Evolutionary conservation across 352 stramenopile species (phyloP).

Genomic region (Phytophthora sp.): DNA sequence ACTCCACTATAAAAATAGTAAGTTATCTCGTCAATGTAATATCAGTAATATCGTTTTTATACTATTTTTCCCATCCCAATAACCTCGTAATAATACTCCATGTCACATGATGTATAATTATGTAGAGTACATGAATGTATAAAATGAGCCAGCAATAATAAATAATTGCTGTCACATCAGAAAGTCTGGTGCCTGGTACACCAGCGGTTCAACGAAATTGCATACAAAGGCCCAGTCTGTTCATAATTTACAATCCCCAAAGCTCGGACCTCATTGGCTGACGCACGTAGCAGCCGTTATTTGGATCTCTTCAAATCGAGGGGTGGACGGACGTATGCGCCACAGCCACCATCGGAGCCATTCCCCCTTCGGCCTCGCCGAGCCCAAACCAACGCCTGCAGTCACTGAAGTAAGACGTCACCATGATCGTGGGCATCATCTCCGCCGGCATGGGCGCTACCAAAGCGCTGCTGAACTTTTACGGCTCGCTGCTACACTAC

Average conservation of each 20-base stretch:
- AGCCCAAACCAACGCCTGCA: slow-evolving; percentile 14
- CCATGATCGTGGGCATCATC: slow-evolving; percentile 43
- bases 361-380: slow-evolving; percentile 1
- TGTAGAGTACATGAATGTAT: too few relatives aligned
- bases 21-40: too few relatives aligned
- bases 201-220: slow-evolving; percentile 21
- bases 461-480: slow-evolving; percentile 72
- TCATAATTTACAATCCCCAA: slow-evolving; percentile 32
- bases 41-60: too few relatives aligned
- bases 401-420: slow-evolving; percentile 1
- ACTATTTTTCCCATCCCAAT: too few relatives aligned
- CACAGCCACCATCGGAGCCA: not conserved
- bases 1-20: too few relatives aligned
- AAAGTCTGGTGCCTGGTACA: too few relatives aligned
- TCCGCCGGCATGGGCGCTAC: slow-evolving; percentile 26
- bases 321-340: slow-evolving; percentile 21
- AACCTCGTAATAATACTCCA: too few relatives aligned
- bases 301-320: slow-evolving; percentile 31
- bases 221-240: slow-evolving; percentile 7
- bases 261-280: slow-evolving; percentile 15
- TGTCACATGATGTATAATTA: too few relatives aligned
- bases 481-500: slow-evolving; percentile 81
- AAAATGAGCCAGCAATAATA: too few relatives aligned
- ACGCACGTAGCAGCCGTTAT: slow-evolving; percentile 24
- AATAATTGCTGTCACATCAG: too few relatives aligned